Conservation (phyloP, 139 green algal genomes). For the Tetradesmus lagerheimii region DNA sequence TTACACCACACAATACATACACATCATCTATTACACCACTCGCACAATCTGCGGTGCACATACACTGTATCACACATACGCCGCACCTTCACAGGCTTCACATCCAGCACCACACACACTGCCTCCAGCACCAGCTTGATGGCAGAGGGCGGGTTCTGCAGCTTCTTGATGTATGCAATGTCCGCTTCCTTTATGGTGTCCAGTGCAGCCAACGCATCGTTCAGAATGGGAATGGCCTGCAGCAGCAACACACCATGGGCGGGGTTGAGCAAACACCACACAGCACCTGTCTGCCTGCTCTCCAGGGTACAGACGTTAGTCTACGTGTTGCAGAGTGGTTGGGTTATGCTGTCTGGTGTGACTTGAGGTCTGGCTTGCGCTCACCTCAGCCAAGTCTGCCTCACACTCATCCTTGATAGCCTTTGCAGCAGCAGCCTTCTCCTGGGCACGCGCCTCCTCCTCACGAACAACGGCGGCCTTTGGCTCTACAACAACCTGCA, state of each 20-base stretch:
- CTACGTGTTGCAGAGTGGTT: too few species aligned
- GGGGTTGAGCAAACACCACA: neutral
- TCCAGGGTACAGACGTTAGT: too few species aligned
- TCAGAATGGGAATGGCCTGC: constrained; percentile 81
- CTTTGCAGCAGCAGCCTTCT: constrained; percentile 73
- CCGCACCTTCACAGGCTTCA: constrained; percentile 74
- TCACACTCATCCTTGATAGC: constrained; percentile 89
- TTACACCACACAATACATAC: too few species aligned
- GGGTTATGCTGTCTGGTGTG: too few species aligned
- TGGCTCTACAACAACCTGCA: constrained; percentile 61
- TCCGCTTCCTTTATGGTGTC: constrained; percentile 90
- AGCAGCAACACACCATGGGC: neutral
- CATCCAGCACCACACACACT: constrained; percentile 83
- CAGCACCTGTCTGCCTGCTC: too few species aligned
- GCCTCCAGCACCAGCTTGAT: constrained; percentile 88
- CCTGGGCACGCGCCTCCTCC: constrained; percentile 76
- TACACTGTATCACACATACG: neutral
- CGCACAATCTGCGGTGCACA: too few species aligned
- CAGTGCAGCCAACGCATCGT: constrained; percentile 82
- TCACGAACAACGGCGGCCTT: constrained; percentile 75
- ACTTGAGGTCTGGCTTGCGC: too few species aligned
- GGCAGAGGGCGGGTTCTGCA: constrained; percentile 80
- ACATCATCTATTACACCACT: too few species aligned
- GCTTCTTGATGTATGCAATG: constrained; percentile 80
- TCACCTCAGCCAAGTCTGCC: constrained; percentile 75